Evolutionary conservation across 2,329 filamentous ascomycete species (phyloP).

Genomic region (Decorospora gaudefroyi): DNA sequence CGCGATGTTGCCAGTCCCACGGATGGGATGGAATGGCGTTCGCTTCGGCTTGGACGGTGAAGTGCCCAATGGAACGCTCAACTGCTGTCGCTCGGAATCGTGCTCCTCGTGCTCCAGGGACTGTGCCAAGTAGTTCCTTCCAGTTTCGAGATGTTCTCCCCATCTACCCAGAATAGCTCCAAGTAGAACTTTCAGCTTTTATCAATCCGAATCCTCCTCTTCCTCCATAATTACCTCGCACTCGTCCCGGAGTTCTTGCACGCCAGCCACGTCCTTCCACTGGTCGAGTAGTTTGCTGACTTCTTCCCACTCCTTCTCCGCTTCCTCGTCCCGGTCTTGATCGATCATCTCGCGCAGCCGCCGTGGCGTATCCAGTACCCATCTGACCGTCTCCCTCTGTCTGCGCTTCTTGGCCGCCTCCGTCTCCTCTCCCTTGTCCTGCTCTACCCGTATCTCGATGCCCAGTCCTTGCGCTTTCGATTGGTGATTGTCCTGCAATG

Average conservation of each 20-base stretch:
- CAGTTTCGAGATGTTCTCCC: no score
- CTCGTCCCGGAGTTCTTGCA: constrained; percentile 45
- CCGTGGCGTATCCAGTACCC: constrained; percentile 65
- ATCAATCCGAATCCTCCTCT: constrained; percentile 28
- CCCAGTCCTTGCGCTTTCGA: constrained; percentile 31
- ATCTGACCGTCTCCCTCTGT: constrained; percentile 62
- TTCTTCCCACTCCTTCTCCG: constrained; percentile 57
- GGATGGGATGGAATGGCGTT: no score
- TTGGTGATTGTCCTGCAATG: constrained; percentile 39
- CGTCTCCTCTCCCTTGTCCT: constrained; percentile 21
- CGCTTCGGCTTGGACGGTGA: no score
- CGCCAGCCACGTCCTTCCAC: constrained; percentile 53
- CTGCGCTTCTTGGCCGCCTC: constrained; percentile 44
- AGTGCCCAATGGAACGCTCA: no score
- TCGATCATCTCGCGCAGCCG: constrained; percentile 62
- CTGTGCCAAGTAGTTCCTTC: no score
- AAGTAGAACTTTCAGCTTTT: no score
- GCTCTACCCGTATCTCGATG: constrained; percentile 30
- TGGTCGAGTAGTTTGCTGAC: constrained; percentile 49
- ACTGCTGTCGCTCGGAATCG: no score
- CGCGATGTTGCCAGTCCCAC: no score
- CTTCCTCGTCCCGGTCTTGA: constrained; percentile 65
- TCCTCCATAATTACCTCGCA: constrained; percentile 47
- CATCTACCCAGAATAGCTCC: no score
- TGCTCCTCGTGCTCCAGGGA: no score